Conservation (phyloP, 2,329 filamentous ascomycete species). For the Monilinia vaccinii-corymbosi region DNA sequence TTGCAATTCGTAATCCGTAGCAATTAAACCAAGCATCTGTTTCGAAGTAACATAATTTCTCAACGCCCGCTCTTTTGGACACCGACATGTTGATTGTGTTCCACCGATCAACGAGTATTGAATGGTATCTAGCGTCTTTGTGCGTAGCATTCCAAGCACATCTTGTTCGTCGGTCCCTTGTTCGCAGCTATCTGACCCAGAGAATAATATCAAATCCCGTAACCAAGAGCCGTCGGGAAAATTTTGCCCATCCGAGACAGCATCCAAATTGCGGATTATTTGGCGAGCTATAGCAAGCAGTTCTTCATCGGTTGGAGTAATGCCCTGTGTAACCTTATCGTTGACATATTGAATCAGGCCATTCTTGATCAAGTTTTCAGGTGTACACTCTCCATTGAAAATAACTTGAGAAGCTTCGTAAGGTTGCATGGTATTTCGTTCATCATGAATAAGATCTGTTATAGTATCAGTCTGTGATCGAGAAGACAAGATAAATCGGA, state of each 20-base stretch:
- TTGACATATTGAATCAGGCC: conserved; percentile 46
- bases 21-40: conserved; percentile 42
- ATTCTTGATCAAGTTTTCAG: conserved; percentile 52
- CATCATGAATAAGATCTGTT: conserved; percentile 54
- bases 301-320: conserved; percentile 40
- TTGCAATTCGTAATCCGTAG: conserved; percentile 52
- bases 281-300: conserved; percentile 50
- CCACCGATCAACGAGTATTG: neutral
- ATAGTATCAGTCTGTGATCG: conserved; percentile 16
- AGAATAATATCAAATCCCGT: conserved; percentile 46
- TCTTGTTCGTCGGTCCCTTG: neutral
- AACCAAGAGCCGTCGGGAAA: conserved; percentile 43
- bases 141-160: neutral
- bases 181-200: conserved; percentile 12
- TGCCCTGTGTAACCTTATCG: conserved; percentile 34
- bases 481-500: conserved; percentile 21
- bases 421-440: conserved; percentile 47
- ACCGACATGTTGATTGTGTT: conserved; percentile 4
- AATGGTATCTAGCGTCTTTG: neutral
- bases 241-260: conserved; percentile 31
- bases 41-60: conserved; percentile 20
- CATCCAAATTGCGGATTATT: conserved; percentile 47
- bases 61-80: conserved; percentile 20
- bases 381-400: conserved; percentile 42
- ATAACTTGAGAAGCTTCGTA: conserved; percentile 36